Evolutionary conservation across 352 stramenopile genomes (phyloP).

Genomic region (Pythium rhizo-oryzae): DNA sequence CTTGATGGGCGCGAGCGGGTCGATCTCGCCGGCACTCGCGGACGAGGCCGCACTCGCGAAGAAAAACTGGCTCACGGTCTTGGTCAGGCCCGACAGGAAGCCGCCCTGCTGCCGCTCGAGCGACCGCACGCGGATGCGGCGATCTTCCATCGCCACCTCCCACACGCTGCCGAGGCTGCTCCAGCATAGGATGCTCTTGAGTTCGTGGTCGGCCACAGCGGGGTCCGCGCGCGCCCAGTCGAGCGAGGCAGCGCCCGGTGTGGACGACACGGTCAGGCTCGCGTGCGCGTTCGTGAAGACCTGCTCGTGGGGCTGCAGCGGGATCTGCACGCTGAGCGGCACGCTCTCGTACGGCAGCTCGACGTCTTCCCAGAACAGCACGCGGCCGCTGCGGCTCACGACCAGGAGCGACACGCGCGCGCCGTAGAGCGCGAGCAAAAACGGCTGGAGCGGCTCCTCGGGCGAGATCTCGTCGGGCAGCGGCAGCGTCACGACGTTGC

Average conservation of each 20-base stretch:
- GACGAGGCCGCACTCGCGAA: slow-evolving; percentile 47
- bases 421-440: slow-evolving; percentile 68
- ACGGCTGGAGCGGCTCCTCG: slow-evolving; percentile 57
- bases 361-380: slow-evolving; percentile 86
- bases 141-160: slow-evolving; percentile 80
- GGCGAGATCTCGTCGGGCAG: slow-evolving; percentile 58
- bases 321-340: slow-evolving; percentile 79
- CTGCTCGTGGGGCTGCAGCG: slow-evolving; percentile 49
- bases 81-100: slow-evolving; percentile 71
- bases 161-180: slow-evolving; percentile 79
- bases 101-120: slow-evolving; percentile 72
- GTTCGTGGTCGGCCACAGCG: slow-evolving; percentile 27
- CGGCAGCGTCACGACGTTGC: slow-evolving; percentile 44
- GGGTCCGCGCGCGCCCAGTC: slow-evolving; percentile 4
- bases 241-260: slow-evolving; percentile 1
- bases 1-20: slow-evolving; percentile 57
- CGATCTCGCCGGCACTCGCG: slow-evolving; percentile 30
- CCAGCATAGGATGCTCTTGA: slow-evolving; percentile 75
- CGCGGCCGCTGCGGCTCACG: slow-evolving; percentile 57
- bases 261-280: slow-evolving; percentile 22
- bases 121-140: slow-evolving; percentile 69
- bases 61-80: slow-evolving; percentile 81
- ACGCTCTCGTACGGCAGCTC: slow-evolving; percentile 77
- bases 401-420: slow-evolving; percentile 73
- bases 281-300: slow-evolving; percentile 54